phyloP scores from a whole-genome alignment of 2,329 filamentous ascomycete genomes.

The Malbranchea zuffiana region DNA sequence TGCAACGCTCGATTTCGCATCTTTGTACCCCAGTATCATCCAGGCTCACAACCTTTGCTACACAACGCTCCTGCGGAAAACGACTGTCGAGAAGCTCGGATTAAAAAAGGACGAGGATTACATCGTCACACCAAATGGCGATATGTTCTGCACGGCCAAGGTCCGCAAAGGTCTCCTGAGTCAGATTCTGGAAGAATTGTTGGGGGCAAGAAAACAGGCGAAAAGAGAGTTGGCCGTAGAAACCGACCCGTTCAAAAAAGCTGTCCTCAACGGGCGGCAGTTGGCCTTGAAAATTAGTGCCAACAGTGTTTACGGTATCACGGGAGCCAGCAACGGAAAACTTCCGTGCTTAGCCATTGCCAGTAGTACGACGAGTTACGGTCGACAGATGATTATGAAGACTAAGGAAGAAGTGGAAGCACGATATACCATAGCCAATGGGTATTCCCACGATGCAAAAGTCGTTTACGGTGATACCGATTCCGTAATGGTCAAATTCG shows the following conservation, averaged over 20 bases:
- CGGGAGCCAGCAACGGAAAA: constrained; percentile 91
- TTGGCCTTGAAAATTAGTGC: constrained; percentile 91
- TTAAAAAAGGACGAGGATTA: constrained; percentile 88
- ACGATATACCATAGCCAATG: constrained; percentile 83
- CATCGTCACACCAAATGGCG: constrained; percentile 87
- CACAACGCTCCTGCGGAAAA: constrained; percentile 78
- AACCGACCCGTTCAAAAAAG: constrained; percentile 94
- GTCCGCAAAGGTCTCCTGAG: constrained; percentile 83
- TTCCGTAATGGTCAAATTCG: constrained; percentile 99
- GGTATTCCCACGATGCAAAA: constrained; percentile 85
- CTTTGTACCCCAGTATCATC: constrained; percentile 96
- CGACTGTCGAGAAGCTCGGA: constrained; percentile 60
- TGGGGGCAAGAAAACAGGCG: constrained; percentile 85
- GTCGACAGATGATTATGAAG: constrained; percentile 97
- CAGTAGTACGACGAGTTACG: constrained; percentile 92
- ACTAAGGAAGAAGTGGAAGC: constrained; percentile 92
- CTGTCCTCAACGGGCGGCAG: constrained; percentile 93
- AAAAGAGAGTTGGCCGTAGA: constrained; percentile 82
- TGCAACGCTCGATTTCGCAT: constrained; percentile 96
- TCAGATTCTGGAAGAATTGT: constrained; percentile 88
- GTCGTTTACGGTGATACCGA: constrained; percentile 99
- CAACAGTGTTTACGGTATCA: constrained; percentile 95
- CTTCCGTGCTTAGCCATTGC: constrained; percentile 90
- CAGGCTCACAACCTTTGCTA: constrained; percentile 98
- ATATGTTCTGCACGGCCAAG: constrained; percentile 81